Evolutionary conservation across 192 early-diverging fungal genomes (phyloP).

Genomic region (Lunasporangiospora selenospora): DNA sequence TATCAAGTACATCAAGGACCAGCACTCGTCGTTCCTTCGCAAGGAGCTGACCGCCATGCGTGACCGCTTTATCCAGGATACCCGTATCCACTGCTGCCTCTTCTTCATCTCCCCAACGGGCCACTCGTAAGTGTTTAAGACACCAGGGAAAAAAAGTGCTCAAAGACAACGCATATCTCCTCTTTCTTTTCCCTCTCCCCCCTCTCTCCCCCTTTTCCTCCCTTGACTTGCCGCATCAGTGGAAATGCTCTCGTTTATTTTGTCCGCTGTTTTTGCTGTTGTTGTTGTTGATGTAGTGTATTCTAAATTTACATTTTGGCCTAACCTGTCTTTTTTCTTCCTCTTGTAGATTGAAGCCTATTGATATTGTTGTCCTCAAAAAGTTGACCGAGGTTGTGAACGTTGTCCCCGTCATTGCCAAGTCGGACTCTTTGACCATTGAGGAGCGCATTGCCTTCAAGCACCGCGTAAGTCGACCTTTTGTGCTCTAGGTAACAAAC

Average conservation of each 20-base stretch:
- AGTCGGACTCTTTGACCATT: conserved; percentile 86
- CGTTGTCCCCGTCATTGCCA: conserved; percentile 91
- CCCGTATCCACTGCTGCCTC: conserved; percentile 93
- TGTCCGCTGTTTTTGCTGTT: too few species aligned
- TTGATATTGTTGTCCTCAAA: conserved; percentile 87
- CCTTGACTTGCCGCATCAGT: too few species aligned
- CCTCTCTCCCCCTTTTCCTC: too few species aligned
- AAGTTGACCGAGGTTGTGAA: conserved; percentile 85
- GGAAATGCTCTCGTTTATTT: too few species aligned
- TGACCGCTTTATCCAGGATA: conserved; percentile 92
- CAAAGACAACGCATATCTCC: too few species aligned
- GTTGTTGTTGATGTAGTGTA: background rate
- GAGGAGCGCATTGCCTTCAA: conserved; percentile 87
- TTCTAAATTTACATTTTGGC: background rate
- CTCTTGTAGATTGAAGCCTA: conserved; percentile 73
- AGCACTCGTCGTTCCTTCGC: conserved; percentile 94
- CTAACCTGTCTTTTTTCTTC: conserved; percentile 8
- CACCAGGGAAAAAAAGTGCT: too few species aligned
- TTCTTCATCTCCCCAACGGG: conserved; percentile 97
- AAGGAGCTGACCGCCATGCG: conserved; percentile 90
- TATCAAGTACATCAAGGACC: conserved; percentile 98
- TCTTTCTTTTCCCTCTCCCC: too few species aligned
- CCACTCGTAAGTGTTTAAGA: conserved; percentile 84
- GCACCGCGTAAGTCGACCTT: conserved; percentile 60
- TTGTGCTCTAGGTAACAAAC: background rate